Base-by-base conservation (phyloP, 2,329 filamentous ascomycete species). In the Epichloe sp. region DNA sequence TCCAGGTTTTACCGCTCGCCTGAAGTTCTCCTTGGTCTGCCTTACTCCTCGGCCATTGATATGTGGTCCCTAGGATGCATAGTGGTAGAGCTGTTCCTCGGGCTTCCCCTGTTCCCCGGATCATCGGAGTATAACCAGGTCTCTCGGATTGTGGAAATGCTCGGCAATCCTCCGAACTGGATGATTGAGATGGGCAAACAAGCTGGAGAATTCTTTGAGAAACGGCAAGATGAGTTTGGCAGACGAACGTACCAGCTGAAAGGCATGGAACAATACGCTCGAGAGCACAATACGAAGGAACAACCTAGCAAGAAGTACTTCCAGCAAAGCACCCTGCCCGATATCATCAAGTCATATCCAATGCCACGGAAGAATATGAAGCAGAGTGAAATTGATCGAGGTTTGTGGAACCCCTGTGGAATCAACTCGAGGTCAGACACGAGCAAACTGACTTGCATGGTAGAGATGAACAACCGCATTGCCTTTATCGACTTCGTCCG, bases 351-450 rank as follows among this genome's bases (percentile, higher is more conserved):
- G 65, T 89, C 87, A 51, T 98, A 98, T 64, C 86, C 93, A 5
- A 96, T 98, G 91, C 93, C 93, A 46, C 79, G 93, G 62, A 98
- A 98, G 73, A 96, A 96, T 63, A 98, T 98, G 93, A 98, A 98
- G 73, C 89, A 86, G 66, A 86, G 82, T 59, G 93, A 98, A 70
- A 85, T 98, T 57, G 93, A 98, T 61, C 75, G 93, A 86, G 93
- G 93, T 96, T 31, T 49, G 52, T 49, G 12, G 17, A 49, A 5
- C 12, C 26, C 36, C 41, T 12, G 26, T 42, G 10, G 38, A 48
- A 35, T 21, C 17, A 10, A 31, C 8, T 11, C 8, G 26, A 31
- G 26, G 26, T 31, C 8, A 4, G 10, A 31, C 26, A 31, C 8
- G 26, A 11, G 19, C 14, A 48, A 26, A 12, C 38, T 46, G n/a